These are phyloP conservation scores for Ophiostoma novo-ulmi DNA, from an alignment of 2,329 filamentous ascomycete species.

Conservation along the genomic window DNA sequence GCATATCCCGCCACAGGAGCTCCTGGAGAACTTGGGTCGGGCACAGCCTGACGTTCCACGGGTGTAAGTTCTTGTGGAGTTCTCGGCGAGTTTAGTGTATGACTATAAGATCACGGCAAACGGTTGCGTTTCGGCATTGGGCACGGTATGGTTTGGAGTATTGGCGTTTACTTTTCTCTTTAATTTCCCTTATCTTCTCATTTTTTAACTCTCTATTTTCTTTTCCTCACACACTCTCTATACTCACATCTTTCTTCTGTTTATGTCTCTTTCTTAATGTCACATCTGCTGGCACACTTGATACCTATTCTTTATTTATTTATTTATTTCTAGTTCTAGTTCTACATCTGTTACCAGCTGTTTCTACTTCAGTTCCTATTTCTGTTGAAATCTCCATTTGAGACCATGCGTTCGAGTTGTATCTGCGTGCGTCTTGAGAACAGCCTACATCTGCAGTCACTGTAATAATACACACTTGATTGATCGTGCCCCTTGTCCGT, in stretches of 20 bases:
- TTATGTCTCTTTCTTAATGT: not conserved
- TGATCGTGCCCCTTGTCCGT: no score
- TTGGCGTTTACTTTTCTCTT: not conserved
- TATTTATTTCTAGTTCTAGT: not conserved
- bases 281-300: slow-evolving; percentile 1
- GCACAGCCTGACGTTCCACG: slow-evolving; percentile 47
- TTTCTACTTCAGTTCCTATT: not conserved
- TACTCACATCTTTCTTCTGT: not conserved
- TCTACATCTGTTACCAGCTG: not conserved
- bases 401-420: not conserved
- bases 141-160: slow-evolving; percentile 1
- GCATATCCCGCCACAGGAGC: slow-evolving; percentile 56
- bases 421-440: not conserved
- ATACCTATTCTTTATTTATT: slow-evolving; percentile 9
- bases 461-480: no score
- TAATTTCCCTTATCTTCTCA: not conserved
- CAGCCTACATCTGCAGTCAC: not conserved
- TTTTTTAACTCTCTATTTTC: not conserved
- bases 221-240: not conserved
- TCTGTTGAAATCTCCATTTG: not conserved
- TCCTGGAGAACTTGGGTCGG: slow-evolving; percentile 50
- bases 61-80: slow-evolving; percentile 38
- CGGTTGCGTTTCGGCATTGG: not conserved
- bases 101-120: not conserved
- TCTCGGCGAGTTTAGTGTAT: not conserved